A percentile compares a stretch with the other conserved stretches of the same genome.
These are phyloP conservation scores for Chlorella sp. DNA, from an alignment of 139 green algal species.

Conservation along the genomic window DNA sequence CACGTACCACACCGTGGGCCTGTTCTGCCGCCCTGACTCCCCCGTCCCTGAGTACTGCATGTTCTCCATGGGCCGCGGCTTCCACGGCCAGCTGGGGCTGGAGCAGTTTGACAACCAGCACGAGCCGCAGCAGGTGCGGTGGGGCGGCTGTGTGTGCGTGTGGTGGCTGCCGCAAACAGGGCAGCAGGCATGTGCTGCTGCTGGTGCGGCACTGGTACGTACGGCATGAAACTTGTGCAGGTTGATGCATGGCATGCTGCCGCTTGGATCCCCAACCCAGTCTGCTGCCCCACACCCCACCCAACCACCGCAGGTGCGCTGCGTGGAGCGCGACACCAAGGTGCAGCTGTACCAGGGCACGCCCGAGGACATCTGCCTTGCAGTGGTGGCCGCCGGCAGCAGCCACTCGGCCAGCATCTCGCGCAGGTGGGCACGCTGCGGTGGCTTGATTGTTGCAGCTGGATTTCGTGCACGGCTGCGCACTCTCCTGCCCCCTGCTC, in stretches of 20 bases:
- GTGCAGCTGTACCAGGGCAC: slow-evolving; percentile 26
- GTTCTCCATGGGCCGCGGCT: slow-evolving; percentile 65
- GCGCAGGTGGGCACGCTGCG: slow-evolving; percentile 18
- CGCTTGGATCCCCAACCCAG: not conserved
- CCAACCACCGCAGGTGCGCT: no score
- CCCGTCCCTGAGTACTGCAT: slow-evolving; percentile 37
- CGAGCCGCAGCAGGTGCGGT: slow-evolving; percentile 31
- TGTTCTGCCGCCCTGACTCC: slow-evolving; percentile 62
- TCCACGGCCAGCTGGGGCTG: slow-evolving; percentile 86
- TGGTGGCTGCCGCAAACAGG: not conserved
- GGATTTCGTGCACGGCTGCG: no score
- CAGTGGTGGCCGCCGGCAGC: slow-evolving; percentile 75
- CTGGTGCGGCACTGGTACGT: not conserved
- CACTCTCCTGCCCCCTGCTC: no score
- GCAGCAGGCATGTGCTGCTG: not conserved
- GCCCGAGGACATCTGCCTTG: slow-evolving; percentile 53
- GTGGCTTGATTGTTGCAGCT: no score
- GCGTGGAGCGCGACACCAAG: slow-evolving; percentile 49
- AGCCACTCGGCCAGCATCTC: slow-evolving; percentile 73
- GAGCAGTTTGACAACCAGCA: slow-evolving; percentile 48
- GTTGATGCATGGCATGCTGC: no score
- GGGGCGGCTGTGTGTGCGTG: not conserved
- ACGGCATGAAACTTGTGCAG: no score
- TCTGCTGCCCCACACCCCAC: no score
- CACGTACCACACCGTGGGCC: slow-evolving; percentile 72